Conservation (phyloP, 2,329 filamentous ascomycete genomes). For the Gnomoniopsis smithogilvyi region DNA sequence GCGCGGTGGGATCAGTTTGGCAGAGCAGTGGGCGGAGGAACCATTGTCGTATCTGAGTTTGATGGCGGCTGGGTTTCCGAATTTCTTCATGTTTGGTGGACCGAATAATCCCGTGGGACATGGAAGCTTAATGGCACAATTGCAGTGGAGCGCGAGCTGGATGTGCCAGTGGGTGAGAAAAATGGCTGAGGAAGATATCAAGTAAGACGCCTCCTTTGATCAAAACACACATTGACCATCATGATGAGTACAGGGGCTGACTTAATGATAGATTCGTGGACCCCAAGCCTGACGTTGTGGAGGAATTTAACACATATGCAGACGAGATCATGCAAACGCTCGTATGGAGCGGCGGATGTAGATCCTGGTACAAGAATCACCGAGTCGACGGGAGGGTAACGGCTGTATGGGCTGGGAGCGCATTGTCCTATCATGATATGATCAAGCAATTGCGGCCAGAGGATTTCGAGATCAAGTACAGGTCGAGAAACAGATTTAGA, state of each 20-base stretch:
- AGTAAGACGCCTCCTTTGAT: not conserved
- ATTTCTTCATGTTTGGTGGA: conserved; percentile 41
- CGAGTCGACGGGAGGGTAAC: conserved; percentile 14
- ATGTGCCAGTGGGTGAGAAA: conserved; percentile 9
- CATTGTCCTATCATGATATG: conserved; percentile 6
- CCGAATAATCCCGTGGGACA: conserved; percentile 7
- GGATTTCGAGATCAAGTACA: conserved; percentile 13
- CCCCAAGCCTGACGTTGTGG: conserved; percentile 10
- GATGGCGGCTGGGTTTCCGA: conserved; percentile 61
- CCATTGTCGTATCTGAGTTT: conserved; percentile 66
- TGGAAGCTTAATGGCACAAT: not conserved
- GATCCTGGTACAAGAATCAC: conserved; percentile 13
- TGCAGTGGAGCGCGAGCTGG: conserved; percentile 10
- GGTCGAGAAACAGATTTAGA: conserved; percentile 8
- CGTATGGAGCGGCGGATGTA: conserved; percentile 11
- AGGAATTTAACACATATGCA: conserved; percentile 4
- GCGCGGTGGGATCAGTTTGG: conserved; percentile 45
- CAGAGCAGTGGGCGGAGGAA: conserved; percentile 52
- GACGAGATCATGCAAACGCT: conserved; percentile 15
- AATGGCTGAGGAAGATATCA: conserved; percentile 12
- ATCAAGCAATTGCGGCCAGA: conserved; percentile 5
- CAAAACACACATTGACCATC: too few species aligned
- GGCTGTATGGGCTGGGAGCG: conserved; percentile 4
- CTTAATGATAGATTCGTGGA: not conserved
- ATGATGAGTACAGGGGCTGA: not conserved